Evolutionary conservation across 106 monocot species (phyloP).

Genomic region (Ottelia alismoides): DNA sequence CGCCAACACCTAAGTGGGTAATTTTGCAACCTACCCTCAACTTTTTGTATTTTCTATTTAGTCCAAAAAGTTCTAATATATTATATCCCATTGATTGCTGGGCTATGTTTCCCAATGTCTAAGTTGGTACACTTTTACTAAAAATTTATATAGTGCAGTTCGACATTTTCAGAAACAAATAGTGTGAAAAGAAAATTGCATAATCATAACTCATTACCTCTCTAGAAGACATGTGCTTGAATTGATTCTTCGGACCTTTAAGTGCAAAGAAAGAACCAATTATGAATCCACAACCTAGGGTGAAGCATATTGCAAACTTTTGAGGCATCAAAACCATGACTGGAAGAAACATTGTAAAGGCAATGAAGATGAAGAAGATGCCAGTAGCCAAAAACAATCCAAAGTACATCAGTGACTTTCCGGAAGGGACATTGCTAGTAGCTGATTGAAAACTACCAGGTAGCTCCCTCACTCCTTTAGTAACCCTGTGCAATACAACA

Average conservation of each 20-base stretch:
- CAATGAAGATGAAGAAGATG: conserved; percentile 83
- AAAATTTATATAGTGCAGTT: too few relatives aligned
- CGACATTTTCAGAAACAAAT: too few relatives aligned
- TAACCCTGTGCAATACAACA: too few relatives aligned
- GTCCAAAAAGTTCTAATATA: too few relatives aligned
- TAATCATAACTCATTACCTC: too few relatives aligned
- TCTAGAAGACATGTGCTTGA: conserved; percentile 81
- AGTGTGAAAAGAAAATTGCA: too few relatives aligned
- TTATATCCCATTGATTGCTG: too few relatives aligned
- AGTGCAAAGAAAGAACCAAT: conserved; percentile 97
- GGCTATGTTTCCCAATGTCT: too few relatives aligned
- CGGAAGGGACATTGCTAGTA: conserved; percentile 87
- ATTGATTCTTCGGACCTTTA: conserved; percentile 86
- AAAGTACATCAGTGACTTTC: conserved; percentile 93
- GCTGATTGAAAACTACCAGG: conserved; percentile 84
- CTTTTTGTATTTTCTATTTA: too few relatives aligned
- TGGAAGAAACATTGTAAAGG: conserved; percentile 91
- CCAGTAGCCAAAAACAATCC: conserved; percentile 78
- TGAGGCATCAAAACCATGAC: conserved; percentile 98
- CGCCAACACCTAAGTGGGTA: too few relatives aligned
- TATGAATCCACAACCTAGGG: conserved; percentile 82
- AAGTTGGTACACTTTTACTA: too few relatives aligned
- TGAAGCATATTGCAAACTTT: conserved; percentile 96
- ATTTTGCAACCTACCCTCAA: too few relatives aligned
- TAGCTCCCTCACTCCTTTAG: conserved; percentile 77